A percentile compares a stretch with the other conserved stretches of the same genome.
These are phyloP conservation scores for Ceratobasidium sp. DNA, from an alignment of 1,284 basidiomycete genomes.

Conservation along the genomic window DNA sequence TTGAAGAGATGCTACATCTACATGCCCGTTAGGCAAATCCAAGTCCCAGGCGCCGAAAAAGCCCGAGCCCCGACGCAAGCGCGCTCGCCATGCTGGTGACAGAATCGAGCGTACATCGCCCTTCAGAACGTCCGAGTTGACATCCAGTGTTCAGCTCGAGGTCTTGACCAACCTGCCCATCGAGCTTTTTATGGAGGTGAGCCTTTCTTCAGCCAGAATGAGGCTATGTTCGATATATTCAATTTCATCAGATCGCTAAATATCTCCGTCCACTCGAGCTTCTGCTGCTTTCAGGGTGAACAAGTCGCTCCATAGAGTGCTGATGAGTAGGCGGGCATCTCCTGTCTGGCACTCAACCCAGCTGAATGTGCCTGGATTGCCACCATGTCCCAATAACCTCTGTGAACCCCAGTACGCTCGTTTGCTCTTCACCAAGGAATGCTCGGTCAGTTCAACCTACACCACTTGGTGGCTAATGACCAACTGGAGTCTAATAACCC, in stretches of 20 bases:
- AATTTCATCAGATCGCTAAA: background rate
- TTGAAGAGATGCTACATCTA: background rate
- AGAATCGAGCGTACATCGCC: background rate
- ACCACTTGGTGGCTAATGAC: background rate
- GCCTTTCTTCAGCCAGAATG: background rate
- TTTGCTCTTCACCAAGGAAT: conserved; percentile 8
- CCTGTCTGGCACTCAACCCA: background rate
- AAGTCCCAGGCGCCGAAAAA: background rate
- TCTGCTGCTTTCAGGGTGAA: background rate
- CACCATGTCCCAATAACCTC: background rate
- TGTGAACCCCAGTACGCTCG: conserved; percentile 9
- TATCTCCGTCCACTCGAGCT: background rate
- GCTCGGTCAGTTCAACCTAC: conserved; percentile 3
- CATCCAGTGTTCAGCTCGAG: background rate
- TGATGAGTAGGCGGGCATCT: background rate
- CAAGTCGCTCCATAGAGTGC: conserved; percentile 1
- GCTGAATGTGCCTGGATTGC: background rate
- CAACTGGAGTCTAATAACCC: background rate
- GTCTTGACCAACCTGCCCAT: background rate
- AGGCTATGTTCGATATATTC: background rate
- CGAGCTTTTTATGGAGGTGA: conserved; percentile 8
- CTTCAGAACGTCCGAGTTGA: background rate
- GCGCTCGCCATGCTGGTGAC: background rate
- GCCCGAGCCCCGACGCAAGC: background rate
- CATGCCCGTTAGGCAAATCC: background rate